Conservation (phyloP, 257 asterid genomes). For the Primulina huaijiensis region DNA sequence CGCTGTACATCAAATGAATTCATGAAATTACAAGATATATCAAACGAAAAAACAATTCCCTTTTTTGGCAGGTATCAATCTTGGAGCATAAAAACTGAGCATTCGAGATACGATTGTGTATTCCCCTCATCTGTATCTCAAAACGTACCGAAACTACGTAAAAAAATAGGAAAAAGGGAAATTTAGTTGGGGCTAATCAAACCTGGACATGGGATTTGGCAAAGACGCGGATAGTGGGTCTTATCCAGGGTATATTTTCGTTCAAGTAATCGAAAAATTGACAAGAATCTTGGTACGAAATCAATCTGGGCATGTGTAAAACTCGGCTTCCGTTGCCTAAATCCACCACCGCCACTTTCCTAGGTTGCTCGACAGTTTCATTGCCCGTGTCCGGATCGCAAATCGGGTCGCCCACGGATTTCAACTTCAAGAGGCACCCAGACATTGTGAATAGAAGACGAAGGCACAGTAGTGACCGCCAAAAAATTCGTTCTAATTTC, state of each 20-base stretch:
- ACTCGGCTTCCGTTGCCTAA: conserved; percentile 71
- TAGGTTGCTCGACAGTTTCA: conserved; percentile 25
- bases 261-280: conserved; percentile 70
- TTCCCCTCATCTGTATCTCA: no score
- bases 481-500: no score
- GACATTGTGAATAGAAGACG: conserved; percentile 23
- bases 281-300: conserved; percentile 66
- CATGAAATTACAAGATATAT: no score
- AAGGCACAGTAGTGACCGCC: no score
- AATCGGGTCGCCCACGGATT: conserved; percentile 8
- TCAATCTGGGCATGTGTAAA: conserved; percentile 51
- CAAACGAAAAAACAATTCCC: no score
- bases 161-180: neutral
- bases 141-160: no score
- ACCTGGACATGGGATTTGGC: conserved; percentile 77
- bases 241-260: conserved; percentile 81
- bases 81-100: no score
- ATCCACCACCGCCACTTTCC: conserved; percentile 35
- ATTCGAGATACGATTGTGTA: no score
- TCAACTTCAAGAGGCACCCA: conserved; percentile 26
- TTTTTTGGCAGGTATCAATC: no score
- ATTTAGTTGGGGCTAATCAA: neutral
- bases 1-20: no score
- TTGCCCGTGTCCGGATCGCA: conserved; percentile 27
- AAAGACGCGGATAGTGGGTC: conserved; percentile 84